Evolutionary conservation across 257 asterid species (phyloP), one percentile per base, ranked within the genome.

Genomic region (Thymus quinquecostatus): DNA sequence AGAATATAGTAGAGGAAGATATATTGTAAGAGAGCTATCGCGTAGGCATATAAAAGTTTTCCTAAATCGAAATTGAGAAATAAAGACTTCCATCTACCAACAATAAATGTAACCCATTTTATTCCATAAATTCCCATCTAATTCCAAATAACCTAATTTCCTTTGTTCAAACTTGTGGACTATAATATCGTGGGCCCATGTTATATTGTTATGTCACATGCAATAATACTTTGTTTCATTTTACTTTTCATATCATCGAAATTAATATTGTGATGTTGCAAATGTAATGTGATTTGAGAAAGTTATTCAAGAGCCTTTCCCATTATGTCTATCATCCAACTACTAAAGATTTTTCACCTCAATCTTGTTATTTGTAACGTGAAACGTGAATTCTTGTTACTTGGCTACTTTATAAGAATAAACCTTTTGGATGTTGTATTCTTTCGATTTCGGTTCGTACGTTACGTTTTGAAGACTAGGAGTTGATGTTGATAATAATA

Each of bases 91-190:
- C 14, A 78, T 73, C 82, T 49, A 69, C 79, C 82, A 12, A 10
- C 43, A 47, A 36, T 78, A 62, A 73, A 78, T 73, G 82, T 68
- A 12, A 2, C 43, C 60, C 69, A 4, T 72, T 47, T 38, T 32
- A 60, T 49, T 75, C 73, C 49, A 29, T 70, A 69, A 72, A 67
- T 72, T 68, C 72, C 45, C 76, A 73, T n/a, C 82, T 62, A 78
- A 59, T 72, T 78, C 67, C 75, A 49, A 66, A 57, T 21, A 40
- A 48, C 73, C 74, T 77, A 77, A 77, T 71, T 56, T 33, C 72
- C 56, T 50, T 74, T 69, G 63, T 45, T 71, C 73, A 67, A 71
- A 68, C 72, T 79, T 72, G 76, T 71, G 80, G 73, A 75, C 75
- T 44, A 41, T 2, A 75, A 60, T 63, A 2, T 66, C 32, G 80